A percentile compares a stretch with the other conserved stretches of the same genome.
phyloP scores from a whole-genome alignment of 306 rosid species.

The Vigna trinervia region DNA sequence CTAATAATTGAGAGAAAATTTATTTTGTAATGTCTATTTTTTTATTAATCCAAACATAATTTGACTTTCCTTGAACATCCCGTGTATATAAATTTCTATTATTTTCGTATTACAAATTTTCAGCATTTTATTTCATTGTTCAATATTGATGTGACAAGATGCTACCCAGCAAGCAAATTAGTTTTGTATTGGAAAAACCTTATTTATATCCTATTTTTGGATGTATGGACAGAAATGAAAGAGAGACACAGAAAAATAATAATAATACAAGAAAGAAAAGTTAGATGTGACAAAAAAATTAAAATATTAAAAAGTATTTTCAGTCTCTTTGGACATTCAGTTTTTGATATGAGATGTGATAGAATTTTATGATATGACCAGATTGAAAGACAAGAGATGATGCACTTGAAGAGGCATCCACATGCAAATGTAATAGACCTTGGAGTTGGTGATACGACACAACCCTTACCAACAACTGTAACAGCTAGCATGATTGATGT shows the following conservation, averaged over 20 bases:
- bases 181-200: neutral
- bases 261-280: neutral
- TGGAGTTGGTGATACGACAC: slow-evolving; percentile 77
- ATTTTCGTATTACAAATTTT: too few species aligned
- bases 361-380: slow-evolving; percentile 27
- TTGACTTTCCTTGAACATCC: slow-evolving; percentile 8
- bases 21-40: neutral
- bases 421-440: slow-evolving; percentile 70
- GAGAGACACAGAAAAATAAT: neutral
- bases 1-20: neutral
- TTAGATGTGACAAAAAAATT: too few species aligned
- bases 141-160: neutral
- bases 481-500: slow-evolving; percentile 71
- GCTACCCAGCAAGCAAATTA: neutral
- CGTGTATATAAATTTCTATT: neutral
- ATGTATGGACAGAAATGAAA: neutral
- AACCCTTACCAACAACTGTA: slow-evolving; percentile 68
- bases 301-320: too few species aligned
- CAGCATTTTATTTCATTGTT: too few species aligned
- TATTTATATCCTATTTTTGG: neutral
- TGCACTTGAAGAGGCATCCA: slow-evolving; percentile 66
- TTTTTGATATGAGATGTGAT: too few species aligned
- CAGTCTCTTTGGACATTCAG: neutral
- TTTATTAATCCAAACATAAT: neutral
- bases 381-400: slow-evolving; percentile 64